Percentiles rank a stretch among this genome's conserved stretches.
Conservation (phyloP, 2,329 filamentous ascomycete species). For the Colletotrichum musae region DNA sequence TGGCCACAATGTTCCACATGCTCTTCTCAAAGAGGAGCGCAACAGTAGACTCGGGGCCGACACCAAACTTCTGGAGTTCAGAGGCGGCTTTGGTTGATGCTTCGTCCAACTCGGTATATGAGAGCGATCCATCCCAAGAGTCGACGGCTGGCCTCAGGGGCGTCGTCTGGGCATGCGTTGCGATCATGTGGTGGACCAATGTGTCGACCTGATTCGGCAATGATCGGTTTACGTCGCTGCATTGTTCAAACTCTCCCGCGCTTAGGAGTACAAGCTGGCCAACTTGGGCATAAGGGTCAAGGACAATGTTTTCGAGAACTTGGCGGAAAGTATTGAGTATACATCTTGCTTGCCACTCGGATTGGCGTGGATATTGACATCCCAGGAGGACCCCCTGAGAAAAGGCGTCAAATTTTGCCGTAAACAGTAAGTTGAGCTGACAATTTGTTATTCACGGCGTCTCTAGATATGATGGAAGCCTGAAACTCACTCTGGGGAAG, state of each 20-base stretch:
- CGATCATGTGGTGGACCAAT: conserved; percentile 15
- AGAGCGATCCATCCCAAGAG: conserved; percentile 45
- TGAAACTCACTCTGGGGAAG: background rate
- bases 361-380: conserved; percentile 21
- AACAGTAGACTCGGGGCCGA: conserved; percentile 35
- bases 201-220: background rate
- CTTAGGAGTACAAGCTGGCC: conserved; percentile 23
- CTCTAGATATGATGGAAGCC: background rate
- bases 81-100: conserved; percentile 42
- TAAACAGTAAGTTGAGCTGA: conserved; percentile 19
- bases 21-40: conserved; percentile 49
- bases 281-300: conserved; percentile 12
- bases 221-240: conserved; percentile 14
- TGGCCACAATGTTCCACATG: conserved; percentile 44
- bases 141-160: conserved; percentile 42
- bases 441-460: background rate
- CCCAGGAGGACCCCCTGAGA: conserved; percentile 10
- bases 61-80: conserved; percentile 2
- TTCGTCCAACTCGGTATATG: conserved; percentile 44
- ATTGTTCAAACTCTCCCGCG: conserved; percentile 18
- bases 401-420: conserved; percentile 17
- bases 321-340: conserved; percentile 16
- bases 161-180: background rate
- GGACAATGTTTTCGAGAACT: conserved; percentile 13
- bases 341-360: conserved; percentile 22